Conservation (phyloP, 163 green algal species). For the Scenedesmus sp. region DNA sequence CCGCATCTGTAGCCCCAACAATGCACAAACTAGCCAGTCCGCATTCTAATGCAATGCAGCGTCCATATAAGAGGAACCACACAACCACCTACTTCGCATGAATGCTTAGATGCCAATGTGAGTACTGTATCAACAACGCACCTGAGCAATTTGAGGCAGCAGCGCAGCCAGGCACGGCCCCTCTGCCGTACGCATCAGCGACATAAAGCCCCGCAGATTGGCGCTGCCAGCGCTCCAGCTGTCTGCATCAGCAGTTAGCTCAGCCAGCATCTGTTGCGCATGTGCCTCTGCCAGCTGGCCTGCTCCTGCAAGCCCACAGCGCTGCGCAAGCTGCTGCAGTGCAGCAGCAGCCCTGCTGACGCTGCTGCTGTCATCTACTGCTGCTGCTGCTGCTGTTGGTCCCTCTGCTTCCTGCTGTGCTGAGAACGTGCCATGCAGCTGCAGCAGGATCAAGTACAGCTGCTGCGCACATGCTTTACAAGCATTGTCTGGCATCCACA, state of each 20-base stretch:
- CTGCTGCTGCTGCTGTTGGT: slow-evolving; percentile 26
- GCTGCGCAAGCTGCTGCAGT: slow-evolving; percentile 32
- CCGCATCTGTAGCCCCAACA: no score
- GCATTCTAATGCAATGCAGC: background rate
- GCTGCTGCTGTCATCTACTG: background rate
- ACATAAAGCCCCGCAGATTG: slow-evolving; percentile 56
- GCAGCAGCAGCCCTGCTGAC: slow-evolving; percentile 5
- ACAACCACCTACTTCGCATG: background rate
- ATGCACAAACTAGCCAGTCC: no score
- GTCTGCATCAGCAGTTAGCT: slow-evolving; percentile 12
- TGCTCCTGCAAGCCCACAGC: background rate
- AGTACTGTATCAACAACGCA: background rate
- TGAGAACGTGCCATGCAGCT: slow-evolving; percentile 64
- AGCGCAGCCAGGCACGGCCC: slow-evolving; percentile 56
- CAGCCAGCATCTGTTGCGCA: slow-evolving; percentile 40
- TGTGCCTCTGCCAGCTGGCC: slow-evolving; percentile 13
- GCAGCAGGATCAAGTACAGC: slow-evolving; percentile 78
- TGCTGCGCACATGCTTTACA: slow-evolving; percentile 33
- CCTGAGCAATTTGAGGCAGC: slow-evolving; percentile 50
- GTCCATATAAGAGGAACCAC: no score
- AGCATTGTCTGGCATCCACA: slow-evolving; percentile 42
- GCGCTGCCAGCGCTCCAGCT: slow-evolving; percentile 52
- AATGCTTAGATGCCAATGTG: no score
- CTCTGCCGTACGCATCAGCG: slow-evolving; percentile 61
- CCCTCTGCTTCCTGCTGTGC: background rate